These are phyloP conservation scores for Eremothecium sinecaudum DNA, from an alignment of 1,139 yeast species.

Conservation along the genomic window DNA sequence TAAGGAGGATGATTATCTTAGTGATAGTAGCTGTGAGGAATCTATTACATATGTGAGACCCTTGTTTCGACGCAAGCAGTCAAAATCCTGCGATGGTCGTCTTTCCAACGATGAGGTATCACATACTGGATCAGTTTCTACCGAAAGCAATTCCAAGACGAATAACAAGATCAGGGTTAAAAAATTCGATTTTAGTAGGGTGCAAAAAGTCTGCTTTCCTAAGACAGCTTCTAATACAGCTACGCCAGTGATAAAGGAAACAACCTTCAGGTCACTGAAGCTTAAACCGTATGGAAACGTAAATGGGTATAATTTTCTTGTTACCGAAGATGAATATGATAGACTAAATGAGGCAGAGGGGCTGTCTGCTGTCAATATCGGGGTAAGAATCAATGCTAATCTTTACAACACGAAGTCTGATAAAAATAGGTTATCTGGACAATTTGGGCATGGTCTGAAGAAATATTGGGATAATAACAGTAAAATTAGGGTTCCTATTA, in stretches of 20 bases:
- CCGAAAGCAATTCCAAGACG: not conserved
- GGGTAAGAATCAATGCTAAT: not conserved
- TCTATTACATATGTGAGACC: not conserved
- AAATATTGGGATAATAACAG: conserved; percentile 4
- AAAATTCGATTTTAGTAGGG: not conserved
- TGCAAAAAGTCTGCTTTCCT: not conserved
- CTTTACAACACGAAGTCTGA: not conserved
- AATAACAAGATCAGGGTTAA: not conserved
- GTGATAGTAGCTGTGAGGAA: conserved; percentile 1
- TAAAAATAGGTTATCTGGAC: not conserved
- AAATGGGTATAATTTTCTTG: conserved; percentile 1
- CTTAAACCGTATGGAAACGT: conserved; percentile 1
- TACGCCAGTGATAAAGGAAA: not conserved
- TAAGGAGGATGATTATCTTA: not conserved
- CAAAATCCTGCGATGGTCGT: too few species aligned
- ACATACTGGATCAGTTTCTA: too few species aligned
- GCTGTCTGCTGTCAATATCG: too few species aligned
- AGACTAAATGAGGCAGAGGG: not conserved
- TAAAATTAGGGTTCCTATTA: conserved; percentile 5
- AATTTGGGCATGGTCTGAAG: conserved; percentile 1
- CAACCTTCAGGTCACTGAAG: not conserved
- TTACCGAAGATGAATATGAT: conserved; percentile 1
- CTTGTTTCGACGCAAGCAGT: not conserved
- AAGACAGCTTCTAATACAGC: not conserved
- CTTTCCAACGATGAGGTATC: too few species aligned